These are phyloP conservation scores for Phlebiopsis gigantea DNA, from an alignment of 768 basidiomycete genomes.

Conservation along the genomic window DNA sequence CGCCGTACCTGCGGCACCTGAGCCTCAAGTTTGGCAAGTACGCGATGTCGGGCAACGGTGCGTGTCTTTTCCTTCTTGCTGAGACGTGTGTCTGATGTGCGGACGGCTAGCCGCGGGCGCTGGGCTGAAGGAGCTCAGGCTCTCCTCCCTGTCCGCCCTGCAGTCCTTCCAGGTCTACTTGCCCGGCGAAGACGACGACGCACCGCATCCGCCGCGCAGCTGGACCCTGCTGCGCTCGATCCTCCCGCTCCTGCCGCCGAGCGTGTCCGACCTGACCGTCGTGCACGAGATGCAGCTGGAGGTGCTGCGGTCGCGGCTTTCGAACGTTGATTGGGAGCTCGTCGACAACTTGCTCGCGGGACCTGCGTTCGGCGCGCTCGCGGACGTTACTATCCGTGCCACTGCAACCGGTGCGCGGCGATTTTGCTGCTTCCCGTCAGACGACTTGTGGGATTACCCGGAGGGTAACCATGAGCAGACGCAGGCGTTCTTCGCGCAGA, in stretches of 20 bases:
- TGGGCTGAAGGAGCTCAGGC: conserved; percentile 8
- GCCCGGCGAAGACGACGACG: conserved; percentile 5
- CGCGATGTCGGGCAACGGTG: neutral
- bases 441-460: conserved; percentile 5
- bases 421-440: conserved; percentile 3
- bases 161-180: conserved; percentile 11
- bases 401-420: neutral
- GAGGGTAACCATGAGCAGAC: neutral
- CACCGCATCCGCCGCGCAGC: conserved; percentile 7
- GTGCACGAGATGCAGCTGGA: conserved; percentile 12
- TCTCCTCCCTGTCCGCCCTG: conserved; percentile 8
- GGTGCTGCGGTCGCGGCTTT: conserved; percentile 8
- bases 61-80: neutral
- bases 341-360: neutral
- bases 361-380: neutral
- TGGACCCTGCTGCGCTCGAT: conserved; percentile 15
- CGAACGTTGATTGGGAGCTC: conserved; percentile 7
- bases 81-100: neutral
- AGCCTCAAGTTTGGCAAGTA: conserved; percentile 3
- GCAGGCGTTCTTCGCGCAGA: neutral
- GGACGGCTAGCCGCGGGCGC: neutral
- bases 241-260: conserved; percentile 10
- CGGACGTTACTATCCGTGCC: neutral
- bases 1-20: neutral
- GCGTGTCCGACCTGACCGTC: conserved; percentile 4